Evolutionary conservation across 495 filamentous ascomycete genomes (phyloP).

Genomic region (Lepraria neglecta): DNA sequence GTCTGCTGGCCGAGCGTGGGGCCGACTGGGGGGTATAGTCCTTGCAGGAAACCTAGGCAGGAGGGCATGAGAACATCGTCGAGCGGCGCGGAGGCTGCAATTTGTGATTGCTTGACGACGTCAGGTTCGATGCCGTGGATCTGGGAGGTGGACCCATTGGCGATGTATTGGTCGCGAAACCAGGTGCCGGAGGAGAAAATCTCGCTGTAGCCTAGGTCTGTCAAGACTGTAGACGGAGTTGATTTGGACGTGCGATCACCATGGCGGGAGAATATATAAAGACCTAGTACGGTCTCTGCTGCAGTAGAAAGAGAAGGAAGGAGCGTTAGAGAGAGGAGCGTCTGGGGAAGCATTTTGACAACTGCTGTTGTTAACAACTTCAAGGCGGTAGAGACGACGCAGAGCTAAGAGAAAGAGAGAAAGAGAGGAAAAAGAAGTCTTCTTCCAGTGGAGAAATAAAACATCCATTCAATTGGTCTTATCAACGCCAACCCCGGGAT

Average conservation of each 20-base stretch:
- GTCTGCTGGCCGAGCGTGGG: conserved; percentile 29
- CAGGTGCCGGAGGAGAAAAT: conserved; percentile 55
- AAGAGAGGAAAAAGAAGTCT: neutral
- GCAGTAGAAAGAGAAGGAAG: conserved; percentile 39
- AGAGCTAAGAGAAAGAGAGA: neutral
- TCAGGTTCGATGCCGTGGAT: conserved; percentile 54
- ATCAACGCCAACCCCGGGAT: neutral
- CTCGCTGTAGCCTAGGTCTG: conserved; percentile 55
- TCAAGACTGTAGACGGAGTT: conserved; percentile 48
- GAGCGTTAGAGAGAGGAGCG: conserved; percentile 30
- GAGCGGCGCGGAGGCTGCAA: conserved; percentile 50
- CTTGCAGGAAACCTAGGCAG: conserved; percentile 53
- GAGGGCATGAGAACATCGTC: conserved; percentile 59
- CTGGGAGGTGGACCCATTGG: conserved; percentile 40
- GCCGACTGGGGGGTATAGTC: conserved; percentile 56
- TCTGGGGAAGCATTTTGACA: conserved; percentile 27
- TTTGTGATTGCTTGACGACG: conserved; percentile 51
- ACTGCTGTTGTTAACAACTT: neutral
- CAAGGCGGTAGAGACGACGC: too few relatives aligned
- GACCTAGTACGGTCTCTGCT: conserved; percentile 55
- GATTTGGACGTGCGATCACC: conserved; percentile 57
- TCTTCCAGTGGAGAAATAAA: neutral
- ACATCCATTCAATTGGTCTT: neutral
- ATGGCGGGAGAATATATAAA: conserved; percentile 59
- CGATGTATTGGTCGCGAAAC: conserved; percentile 57